phyloP scores from a whole-genome alignment of 345 rosid genomes.

The Schrenkiella parvula region DNA sequence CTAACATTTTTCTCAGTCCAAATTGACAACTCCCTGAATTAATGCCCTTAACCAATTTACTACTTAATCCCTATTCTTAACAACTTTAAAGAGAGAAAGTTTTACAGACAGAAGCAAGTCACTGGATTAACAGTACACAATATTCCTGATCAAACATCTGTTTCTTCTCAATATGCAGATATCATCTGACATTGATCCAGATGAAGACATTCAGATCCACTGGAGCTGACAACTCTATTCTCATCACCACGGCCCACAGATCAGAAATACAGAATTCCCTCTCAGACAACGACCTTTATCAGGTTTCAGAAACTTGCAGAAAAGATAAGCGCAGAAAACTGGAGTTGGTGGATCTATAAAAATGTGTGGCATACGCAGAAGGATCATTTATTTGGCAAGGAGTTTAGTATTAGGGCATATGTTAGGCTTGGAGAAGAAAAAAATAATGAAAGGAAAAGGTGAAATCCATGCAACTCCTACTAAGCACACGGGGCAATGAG shows the following conservation, averaged over 20 bases:
- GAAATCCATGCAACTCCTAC: conserved; percentile 6
- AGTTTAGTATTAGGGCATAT: neutral
- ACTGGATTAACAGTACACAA: neutral
- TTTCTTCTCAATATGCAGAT: conserved; percentile 23
- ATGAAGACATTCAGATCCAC: conserved; percentile 23
- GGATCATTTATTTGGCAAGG: neutral
- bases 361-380: neutral
- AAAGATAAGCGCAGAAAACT: neutral
- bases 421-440: conserved; percentile 2
- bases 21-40: neutral
- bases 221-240: conserved; percentile 26
- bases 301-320: conserved; percentile 21
- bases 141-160: conserved; percentile 11
- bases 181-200: conserved; percentile 14
- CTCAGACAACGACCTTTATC: conserved; percentile 14
- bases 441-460: neutral
- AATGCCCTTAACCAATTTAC: neutral
- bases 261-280: conserved; percentile 25
- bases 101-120: conserved; percentile 6
- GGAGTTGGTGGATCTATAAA: conserved; percentile 11
- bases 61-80: conserved; percentile 11
- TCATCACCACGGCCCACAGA: conserved; percentile 27
- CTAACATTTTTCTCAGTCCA: conserved; percentile 8
- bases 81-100: neutral
- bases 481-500: neutral